A percentile compares a stretch with the other conserved stretches of the same genome.
phyloP scores from a whole-genome alignment of 257 asterid species.

The Salvia splendens region DNA sequence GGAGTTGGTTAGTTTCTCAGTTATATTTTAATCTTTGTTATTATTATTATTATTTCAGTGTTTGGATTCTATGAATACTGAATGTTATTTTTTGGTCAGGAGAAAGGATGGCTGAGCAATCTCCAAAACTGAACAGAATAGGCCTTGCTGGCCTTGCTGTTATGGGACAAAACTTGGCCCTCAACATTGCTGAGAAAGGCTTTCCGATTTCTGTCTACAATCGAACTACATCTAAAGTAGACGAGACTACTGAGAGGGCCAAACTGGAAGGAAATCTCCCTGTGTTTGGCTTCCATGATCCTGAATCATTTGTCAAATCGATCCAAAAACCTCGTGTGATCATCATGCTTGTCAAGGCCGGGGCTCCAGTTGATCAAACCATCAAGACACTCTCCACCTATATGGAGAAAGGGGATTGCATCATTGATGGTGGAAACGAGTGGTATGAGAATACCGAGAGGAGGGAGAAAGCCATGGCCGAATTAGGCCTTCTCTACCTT shows the following conservation, averaged over 20 bases:
- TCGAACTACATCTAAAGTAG: constrained; percentile 92
- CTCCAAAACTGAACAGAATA: constrained; percentile 69
- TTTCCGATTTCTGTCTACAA: constrained; percentile 96
- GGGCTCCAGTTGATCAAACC: constrained; percentile 94
- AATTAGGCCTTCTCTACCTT: constrained; percentile 72
- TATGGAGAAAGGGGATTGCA: constrained; percentile 96
- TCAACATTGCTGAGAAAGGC: constrained; percentile 97
- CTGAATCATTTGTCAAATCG: constrained; percentile 77
- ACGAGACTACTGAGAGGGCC: constrained; percentile 90
- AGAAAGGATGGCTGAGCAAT: constrained; percentile 59
- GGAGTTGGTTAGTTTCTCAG: neutral
- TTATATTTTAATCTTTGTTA: neutral
- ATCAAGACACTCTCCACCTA: constrained; percentile 80
- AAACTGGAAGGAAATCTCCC: constrained; percentile 88
- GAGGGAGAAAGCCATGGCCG: constrained; percentile 77
- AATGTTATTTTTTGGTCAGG: constrained; percentile 29
- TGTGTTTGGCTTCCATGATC: constrained; percentile 77
- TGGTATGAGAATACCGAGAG: constrained; percentile 99
- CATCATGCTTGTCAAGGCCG: constrained; percentile 96
- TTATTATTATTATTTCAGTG: neutral
- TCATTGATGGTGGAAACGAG: constrained; percentile 95
- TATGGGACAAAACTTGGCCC: constrained; percentile 98
- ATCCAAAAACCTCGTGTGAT: constrained; percentile 94
- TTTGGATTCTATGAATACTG: neutral
- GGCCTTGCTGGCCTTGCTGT: constrained; percentile 99